These are phyloP conservation scores for Albugo laibachii DNA, from an alignment of 352 stramenopile species.

Conservation along the genomic window DNA sequence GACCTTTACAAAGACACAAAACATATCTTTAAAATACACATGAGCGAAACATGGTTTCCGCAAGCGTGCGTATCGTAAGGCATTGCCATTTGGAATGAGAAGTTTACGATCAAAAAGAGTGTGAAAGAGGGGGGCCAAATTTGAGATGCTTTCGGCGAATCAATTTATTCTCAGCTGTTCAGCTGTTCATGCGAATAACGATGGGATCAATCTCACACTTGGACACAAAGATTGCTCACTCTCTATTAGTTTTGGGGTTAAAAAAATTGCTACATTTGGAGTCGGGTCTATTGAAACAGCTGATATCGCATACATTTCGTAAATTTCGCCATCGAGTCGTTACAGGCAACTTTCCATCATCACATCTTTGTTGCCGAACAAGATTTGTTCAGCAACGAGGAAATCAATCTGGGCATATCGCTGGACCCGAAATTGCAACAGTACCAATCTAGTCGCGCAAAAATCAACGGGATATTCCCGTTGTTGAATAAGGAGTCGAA, in stretches of 20 bases:
- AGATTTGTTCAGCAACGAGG: slow-evolving; percentile 56
- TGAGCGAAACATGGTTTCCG: too few species aligned
- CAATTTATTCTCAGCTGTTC: slow-evolving; percentile 86
- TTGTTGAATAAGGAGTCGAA: slow-evolving; percentile 68
- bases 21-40: too few species aligned
- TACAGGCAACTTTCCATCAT: slow-evolving; percentile 81
- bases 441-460: slow-evolving; percentile 61
- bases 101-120: slow-evolving; percentile 59
- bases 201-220: slow-evolving; percentile 63
- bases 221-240: slow-evolving; percentile 49
- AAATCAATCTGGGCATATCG: slow-evolving; percentile 61
- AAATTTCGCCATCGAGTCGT: slow-evolving; percentile 79
- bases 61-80: too few species aligned
- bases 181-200: slow-evolving; percentile 73
- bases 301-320: slow-evolving; percentile 80
- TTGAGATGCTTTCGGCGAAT: slow-evolving; percentile 84
- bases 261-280: slow-evolving; percentile 93
- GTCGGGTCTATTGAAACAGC: slow-evolving; percentile 93
- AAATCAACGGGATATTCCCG: slow-evolving; percentile 66
- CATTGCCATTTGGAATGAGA: too few species aligned
- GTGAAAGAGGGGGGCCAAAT: slow-evolving; percentile 67
- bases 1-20: too few species aligned
- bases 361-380: slow-evolving; percentile 77
- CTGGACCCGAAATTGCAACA: slow-evolving; percentile 71
- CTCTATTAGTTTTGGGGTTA: slow-evolving; percentile 85